Evolutionary conservation across 306 rosid species (phyloP), one percentile per base, ranked within the genome.

Genomic region (Ziziphus jujuba): DNA sequence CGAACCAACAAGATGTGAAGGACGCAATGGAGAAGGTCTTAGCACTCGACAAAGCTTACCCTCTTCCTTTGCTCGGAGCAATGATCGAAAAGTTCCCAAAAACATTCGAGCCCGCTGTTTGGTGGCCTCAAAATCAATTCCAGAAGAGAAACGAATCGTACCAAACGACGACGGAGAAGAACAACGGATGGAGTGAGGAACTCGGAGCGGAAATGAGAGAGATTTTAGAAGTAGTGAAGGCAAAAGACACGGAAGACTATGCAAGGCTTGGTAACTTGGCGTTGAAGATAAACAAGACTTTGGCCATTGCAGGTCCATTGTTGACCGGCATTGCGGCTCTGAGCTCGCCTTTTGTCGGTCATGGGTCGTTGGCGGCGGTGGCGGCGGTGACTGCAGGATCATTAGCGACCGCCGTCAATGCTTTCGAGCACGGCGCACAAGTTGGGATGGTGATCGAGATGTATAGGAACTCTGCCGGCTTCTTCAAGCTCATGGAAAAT

Each of bases 41-140:
- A 69, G 88, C 91, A 0, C 74, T 91, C 1, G 97, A 91, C 77
- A 81, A 43, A 74, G 98, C 95, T 1, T 89, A 73, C 74, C 98
- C 98, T 12, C 96, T 91, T 75, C 91, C 96, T 0, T 19, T 91
- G 25, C 62, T 91, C 5, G 97, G 97, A 14, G 80, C 53, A 0
- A 91, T 91, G 98, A 77, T 89, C 48, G 95, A 89, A n/a, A 91
- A 91, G 47, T 87, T 76, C 51, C 98, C 96, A 0, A 12, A 65
- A 11, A 78, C 66, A 0, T 78, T 67, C 20, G 87, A 87, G 64
- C 91, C 92, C 0, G 92, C 96, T 14, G 75, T 57, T 36, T 91
- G 98, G 98, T 91, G 95, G 98, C 90, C 97, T 65, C n/a, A n/a
- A n/a, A n/a, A n/a, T n/a, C n/a, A n/a, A n/a, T n/a, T n/a, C n/a